Percentiles rank a stretch among this genome's conserved stretches.
Evolutionary conservation across 768 basidiomycete genomes (phyloP).

Genomic region (Phanerochaete carnosa): DNA sequence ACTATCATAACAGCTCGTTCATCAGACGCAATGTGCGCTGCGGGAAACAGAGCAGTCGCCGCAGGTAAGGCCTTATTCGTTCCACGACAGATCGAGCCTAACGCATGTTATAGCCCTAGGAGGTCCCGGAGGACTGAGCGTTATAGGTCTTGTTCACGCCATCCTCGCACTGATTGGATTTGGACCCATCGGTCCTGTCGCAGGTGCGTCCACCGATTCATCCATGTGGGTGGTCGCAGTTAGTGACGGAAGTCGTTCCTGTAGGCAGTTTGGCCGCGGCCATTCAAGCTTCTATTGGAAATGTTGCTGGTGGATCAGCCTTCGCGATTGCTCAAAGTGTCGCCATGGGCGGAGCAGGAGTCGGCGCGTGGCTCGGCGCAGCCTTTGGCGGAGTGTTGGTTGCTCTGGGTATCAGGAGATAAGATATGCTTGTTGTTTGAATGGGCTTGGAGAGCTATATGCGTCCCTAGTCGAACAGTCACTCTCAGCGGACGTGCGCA

Average conservation of each 20-base stretch:
- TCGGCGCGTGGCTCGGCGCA: background rate
- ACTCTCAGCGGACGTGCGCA: no score
- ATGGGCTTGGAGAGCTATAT: no score
- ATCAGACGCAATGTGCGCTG: no score
- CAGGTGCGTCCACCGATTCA: background rate
- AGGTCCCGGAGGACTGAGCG: background rate
- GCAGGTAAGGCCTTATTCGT: no score
- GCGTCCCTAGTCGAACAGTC: no score
- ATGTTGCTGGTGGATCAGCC: constrained; percentile 6
- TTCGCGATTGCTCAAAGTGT: constrained; percentile 8
- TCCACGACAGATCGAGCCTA: background rate
- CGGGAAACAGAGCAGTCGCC: no score
- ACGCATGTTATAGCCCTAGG: background rate
- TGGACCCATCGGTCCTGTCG: constrained; percentile 1
- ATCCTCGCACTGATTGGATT: background rate
- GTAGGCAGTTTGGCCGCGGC: constrained; percentile 11
- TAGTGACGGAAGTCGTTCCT: background rate
- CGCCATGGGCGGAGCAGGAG: constrained; percentile 9
- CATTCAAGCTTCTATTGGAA: constrained; percentile 8
- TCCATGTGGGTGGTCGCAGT: background rate
- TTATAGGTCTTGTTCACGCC: background rate
- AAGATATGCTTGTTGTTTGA: no score
- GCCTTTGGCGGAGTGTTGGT: background rate
- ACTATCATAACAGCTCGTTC: no score
- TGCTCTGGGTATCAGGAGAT: background rate